Evolutionary conservation across 2,329 filamentous ascomycete species (phyloP), one percentile per base, ranked within the genome.

Genomic region (Pseudocercospora pini-densiflorae): DNA sequence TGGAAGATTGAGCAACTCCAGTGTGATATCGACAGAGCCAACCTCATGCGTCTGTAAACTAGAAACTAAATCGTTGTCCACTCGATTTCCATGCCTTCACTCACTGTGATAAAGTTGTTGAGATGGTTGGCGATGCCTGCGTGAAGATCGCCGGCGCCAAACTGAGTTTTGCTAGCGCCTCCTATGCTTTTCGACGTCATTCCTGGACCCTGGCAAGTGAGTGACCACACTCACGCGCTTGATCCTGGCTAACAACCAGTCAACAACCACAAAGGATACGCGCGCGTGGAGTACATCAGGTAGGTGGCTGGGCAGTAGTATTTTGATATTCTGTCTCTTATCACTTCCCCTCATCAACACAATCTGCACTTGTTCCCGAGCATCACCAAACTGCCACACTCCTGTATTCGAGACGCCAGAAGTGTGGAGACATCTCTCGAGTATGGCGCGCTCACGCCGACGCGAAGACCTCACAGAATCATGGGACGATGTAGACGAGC

Each of bases 401-500:
- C 14, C 23, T n/a, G 16, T 16, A 2, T 27, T 27, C 51, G 16
- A 31, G 27, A 33, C 14, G 16, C 24, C n/a, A n/a, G n/a, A n/a
- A n/a, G n/a, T n/a, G n/a, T n/a, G n/a, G n/a, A n/a, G n/a, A n/a
- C n/a, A n/a, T n/a, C n/a, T n/a, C 14, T 21, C 21, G 14, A 61
- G 40, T 23, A 74, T 74, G 72, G 67, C 70, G 43, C 68, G 68
- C 31, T 66, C 66, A 10, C 67, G 70, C 54, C 69, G 71, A 27
- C 65, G 67, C 12, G 67, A 62, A 45, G 73, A 72, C 31, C 69
- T 77, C 49, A 74, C 72, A 12, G 76, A 77, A 47, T 77, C 76
- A 3, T 79, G 77, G 77, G 75, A 75, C 43, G 74, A 73, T 51
- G 70, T 78, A 29, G 73, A 75, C 59, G 69, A 76, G 33, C 68